Evolutionary conservation across 2,329 filamentous ascomycete species (phyloP).

Genomic region (Aureobasidium sp.): DNA sequence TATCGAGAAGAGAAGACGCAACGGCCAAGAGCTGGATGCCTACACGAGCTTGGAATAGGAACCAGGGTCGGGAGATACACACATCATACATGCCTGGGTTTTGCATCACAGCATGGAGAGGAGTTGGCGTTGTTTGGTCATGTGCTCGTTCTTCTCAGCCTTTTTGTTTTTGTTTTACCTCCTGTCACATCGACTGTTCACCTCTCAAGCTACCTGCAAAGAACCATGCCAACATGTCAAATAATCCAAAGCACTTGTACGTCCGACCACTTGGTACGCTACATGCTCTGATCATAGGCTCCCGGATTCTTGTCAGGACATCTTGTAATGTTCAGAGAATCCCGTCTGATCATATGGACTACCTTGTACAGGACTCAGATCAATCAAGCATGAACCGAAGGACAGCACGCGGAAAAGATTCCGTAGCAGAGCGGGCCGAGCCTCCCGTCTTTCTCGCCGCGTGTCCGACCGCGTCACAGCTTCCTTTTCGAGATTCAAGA

Average conservation of each 20-base stretch:
- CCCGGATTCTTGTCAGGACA: background rate
- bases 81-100: background rate
- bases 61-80: background rate
- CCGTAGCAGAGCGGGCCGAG: background rate
- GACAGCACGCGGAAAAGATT: background rate
- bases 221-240: background rate
- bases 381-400: background rate
- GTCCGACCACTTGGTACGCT: no score
- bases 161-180: background rate
- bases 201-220: background rate
- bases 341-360: background rate
- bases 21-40: conserved; percentile 51
- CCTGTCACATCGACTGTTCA: background rate
- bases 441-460: background rate
- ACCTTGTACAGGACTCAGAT: no score
- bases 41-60: conserved; percentile 59
- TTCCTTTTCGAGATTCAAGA: conserved; percentile 4
- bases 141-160: background rate
- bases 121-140: conserved; percentile 6
- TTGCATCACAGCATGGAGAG: conserved; percentile 5
- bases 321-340: background rate
- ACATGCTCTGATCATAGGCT: background rate
- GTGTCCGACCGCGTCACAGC: background rate
- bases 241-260: background rate
- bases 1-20: conserved; percentile 45